Conservation (phyloP, 2,329 filamentous ascomycete species). For the Aspergillus tamarii region DNA sequence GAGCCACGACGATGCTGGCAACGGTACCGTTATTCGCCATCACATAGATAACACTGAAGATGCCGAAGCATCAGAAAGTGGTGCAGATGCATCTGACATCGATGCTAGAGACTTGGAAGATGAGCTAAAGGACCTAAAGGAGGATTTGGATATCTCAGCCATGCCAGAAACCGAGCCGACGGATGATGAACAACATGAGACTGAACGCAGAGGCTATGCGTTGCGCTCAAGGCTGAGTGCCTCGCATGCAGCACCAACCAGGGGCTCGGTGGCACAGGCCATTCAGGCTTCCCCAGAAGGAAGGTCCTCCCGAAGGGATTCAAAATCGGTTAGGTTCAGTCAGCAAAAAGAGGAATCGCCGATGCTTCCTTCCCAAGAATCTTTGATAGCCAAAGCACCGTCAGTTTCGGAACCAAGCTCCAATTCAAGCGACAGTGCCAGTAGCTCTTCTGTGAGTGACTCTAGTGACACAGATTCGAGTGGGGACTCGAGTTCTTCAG, state of each 20-base stretch:
- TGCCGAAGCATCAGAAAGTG: slow-evolving; percentile 34
- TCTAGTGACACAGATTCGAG: slow-evolving; percentile 23
- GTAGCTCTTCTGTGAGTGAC: slow-evolving; percentile 38
- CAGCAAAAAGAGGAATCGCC: slow-evolving; percentile 17
- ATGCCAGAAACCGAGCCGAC: slow-evolving; percentile 24
- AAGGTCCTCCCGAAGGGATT: slow-evolving; percentile 29
- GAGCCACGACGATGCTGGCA: slow-evolving; percentile 29
- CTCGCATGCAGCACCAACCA: slow-evolving; percentile 10
- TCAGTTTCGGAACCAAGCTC: slow-evolving; percentile 10
- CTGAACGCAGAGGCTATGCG: slow-evolving; percentile 10
- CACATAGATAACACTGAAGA: slow-evolving; percentile 31
- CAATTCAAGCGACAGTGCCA: slow-evolving; percentile 6
- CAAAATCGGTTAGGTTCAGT: slow-evolving; percentile 40
- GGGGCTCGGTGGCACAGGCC: slow-evolving; percentile 13
- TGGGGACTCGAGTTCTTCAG: slow-evolving; percentile 23
- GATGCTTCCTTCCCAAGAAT: slow-evolving; percentile 14
- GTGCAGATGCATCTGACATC: slow-evolving; percentile 32
- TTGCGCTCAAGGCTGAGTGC: slow-evolving; percentile 18
- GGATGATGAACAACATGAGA: slow-evolving; percentile 16
- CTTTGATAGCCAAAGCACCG: slow-evolving; percentile 18
- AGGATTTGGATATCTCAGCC: slow-evolving; percentile 43
- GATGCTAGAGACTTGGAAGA: slow-evolving; percentile 45
- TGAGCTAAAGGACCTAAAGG: slow-evolving; percentile 49
- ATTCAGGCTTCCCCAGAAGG: slow-evolving; percentile 24
- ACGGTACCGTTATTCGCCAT: slow-evolving; percentile 43